A percentile compares a stretch with the other conserved stretches of the same genome.
Conservation (phyloP, 1,284 basidiomycete species). For the Irpex sp. region DNA sequence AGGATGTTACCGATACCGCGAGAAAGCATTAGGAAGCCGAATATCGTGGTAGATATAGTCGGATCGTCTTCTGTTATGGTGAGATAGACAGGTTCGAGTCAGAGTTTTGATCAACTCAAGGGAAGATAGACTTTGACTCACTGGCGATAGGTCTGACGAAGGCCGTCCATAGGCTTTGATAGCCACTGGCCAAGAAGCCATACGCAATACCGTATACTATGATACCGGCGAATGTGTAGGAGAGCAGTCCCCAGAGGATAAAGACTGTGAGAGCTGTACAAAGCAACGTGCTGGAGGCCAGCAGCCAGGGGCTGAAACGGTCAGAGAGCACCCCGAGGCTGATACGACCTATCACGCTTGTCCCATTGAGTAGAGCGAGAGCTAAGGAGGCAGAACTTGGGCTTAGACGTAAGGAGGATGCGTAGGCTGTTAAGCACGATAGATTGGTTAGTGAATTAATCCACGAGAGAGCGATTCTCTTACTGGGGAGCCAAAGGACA, state of each 20-base stretch:
- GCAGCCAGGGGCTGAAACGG: slow-evolving; percentile 20
- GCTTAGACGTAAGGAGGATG: slow-evolving; percentile 16
- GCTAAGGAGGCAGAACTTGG: slow-evolving; percentile 17
- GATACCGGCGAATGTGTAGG: slow-evolving; percentile 20
- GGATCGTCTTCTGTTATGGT: neutral
- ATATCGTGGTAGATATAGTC: slow-evolving; percentile 17
- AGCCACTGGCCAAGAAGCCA: slow-evolving; percentile 25
- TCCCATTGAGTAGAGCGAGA: slow-evolving; percentile 20
- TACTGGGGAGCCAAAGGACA: slow-evolving; percentile 21
- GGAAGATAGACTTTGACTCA: too few species aligned
- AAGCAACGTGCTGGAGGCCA: slow-evolving; percentile 19
- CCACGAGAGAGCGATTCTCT: neutral
- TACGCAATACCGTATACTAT: slow-evolving; percentile 23
- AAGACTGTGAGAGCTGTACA: slow-evolving; percentile 20
- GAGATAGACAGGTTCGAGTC: too few species aligned
- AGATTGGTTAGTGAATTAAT: neutral
- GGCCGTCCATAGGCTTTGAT: slow-evolving; percentile 23
- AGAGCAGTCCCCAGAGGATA: slow-evolving; percentile 26
- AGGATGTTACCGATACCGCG: slow-evolving; percentile 10
- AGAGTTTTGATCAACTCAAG: too few species aligned
- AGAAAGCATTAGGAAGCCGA: slow-evolving; percentile 2
- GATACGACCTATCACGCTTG: slow-evolving; percentile 22
- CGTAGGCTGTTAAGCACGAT: slow-evolving; percentile 15
- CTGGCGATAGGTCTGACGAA: slow-evolving; percentile 21
- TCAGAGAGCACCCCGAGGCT: slow-evolving; percentile 22